Percentiles rank a stretch among this genome's conserved stretches.
Evolutionary conservation across 306 rosid genomes (phyloP).

Genomic region (Trichosanthes truncata): DNA sequence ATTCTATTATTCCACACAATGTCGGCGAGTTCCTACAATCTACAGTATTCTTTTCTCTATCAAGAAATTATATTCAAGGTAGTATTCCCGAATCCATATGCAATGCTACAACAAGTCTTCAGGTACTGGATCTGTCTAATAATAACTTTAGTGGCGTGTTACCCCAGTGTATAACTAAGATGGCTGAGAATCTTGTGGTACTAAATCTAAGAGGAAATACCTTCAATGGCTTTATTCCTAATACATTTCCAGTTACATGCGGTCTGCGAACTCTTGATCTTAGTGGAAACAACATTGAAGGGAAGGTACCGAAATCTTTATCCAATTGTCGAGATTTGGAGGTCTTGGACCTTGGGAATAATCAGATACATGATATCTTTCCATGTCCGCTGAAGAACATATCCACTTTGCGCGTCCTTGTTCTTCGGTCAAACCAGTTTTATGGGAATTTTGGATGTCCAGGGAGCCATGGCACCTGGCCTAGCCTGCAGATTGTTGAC

Average conservation of each 20-base stretch:
- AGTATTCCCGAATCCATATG: conserved; percentile 23
- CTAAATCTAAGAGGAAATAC: conserved; percentile 19
- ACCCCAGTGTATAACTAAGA: conserved; percentile 12
- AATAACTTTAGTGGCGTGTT: conserved; percentile 16
- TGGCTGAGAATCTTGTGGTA: conserved; percentile 7
- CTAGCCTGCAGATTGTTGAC: conserved; percentile 27
- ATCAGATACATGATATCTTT: background rate
- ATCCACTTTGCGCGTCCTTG: conserved; percentile 22
- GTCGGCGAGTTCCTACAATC: accelerated
- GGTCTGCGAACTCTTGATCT: conserved; percentile 19
- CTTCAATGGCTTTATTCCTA: background rate
- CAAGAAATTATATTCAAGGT: conserved; percentile 13
- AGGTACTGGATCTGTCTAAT: conserved; percentile 22
- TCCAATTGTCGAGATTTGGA: conserved; percentile 15
- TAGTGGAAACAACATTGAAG: conserved; percentile 12
- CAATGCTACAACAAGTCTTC: background rate
- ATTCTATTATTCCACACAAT: background rate
- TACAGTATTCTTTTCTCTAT: conserved; percentile 8
- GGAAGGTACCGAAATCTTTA: conserved; percentile 16
- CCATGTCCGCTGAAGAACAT: conserved; percentile 18
- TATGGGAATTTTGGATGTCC: conserved; percentile 13
- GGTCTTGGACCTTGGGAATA: conserved; percentile 31
- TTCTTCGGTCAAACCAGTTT: conserved; percentile 23
- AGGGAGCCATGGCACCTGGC: background rate
- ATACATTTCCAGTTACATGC: conserved; percentile 12